Percentiles rank a stretch among this genome's conserved stretches.
These are phyloP conservation scores for Teratosphaeria nubilosa DNA, from an alignment of 2,329 filamentous ascomycete genomes.

Conservation along the genomic window DNA sequence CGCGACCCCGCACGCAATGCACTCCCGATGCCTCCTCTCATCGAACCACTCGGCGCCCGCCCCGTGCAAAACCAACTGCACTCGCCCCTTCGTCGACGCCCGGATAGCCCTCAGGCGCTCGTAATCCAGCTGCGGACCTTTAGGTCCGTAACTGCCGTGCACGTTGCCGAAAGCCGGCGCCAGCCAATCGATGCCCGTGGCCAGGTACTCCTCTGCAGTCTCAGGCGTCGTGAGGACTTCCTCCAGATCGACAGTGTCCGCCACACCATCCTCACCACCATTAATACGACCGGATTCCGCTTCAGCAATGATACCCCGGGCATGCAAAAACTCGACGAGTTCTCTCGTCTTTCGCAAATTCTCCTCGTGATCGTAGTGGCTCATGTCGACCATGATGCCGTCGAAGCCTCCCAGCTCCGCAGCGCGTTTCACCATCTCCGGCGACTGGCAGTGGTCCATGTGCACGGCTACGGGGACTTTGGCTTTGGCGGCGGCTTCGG, in stretches of 20 bases:
- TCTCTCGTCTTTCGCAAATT: slow-evolving; percentile 57
- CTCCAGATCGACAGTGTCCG: slow-evolving; percentile 53
- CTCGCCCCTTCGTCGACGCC: slow-evolving; percentile 35
- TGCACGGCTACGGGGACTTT: slow-evolving; percentile 35
- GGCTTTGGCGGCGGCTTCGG: slow-evolving; percentile 33
- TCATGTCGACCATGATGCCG: slow-evolving; percentile 70
- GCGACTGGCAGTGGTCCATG: slow-evolving; percentile 38
- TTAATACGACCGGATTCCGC: slow-evolving; percentile 63
- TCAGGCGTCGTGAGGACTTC: slow-evolving; percentile 57
- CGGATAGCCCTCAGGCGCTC: slow-evolving; percentile 43
- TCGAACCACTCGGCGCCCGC: slow-evolving; percentile 43
- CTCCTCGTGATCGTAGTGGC: slow-evolving; percentile 59
- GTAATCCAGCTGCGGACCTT: slow-evolving; percentile 52
- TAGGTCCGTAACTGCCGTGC: slow-evolving; percentile 60
- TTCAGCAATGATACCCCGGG: slow-evolving; percentile 56
- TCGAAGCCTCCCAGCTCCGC: slow-evolving; percentile 41
- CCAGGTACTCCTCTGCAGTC: slow-evolving; percentile 59
- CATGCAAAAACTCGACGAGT: slow-evolving; percentile 54
- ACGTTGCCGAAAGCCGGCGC: slow-evolving; percentile 69
- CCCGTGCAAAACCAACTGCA: slow-evolving; percentile 47
- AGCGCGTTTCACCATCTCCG: slow-evolving; percentile 29
- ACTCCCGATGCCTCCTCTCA: slow-evolving; percentile 44
- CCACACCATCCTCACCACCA: slow-evolving; percentile 63
- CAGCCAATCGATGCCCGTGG: slow-evolving; percentile 61
- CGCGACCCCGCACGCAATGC: slow-evolving; percentile 44